Evolutionary conservation across 495 filamentous ascomycete species (phyloP), one percentile per base, ranked within the genome.

Genomic region (Penicillium robsamsonii): DNA sequence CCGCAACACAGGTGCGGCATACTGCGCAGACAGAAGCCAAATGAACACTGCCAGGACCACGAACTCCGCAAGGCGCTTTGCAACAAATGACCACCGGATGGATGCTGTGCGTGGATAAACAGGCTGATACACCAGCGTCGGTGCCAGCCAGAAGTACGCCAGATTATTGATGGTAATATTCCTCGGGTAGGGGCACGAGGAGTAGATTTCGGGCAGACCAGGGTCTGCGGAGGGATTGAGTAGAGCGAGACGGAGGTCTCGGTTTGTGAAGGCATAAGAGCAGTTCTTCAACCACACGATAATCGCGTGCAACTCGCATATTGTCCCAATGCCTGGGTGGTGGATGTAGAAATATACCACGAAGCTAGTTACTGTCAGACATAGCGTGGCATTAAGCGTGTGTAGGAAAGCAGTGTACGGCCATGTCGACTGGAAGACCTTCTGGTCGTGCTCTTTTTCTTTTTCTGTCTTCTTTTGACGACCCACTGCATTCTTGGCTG

Each of bases 221-320:
- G 82, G 80, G 3, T 78, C 68, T 1, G 66, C 64, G 4, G 74
- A 68, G 5, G 89, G 87, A 60, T 89, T 84, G 27, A 96, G 81
- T 64, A 88, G 86, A 24, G 92, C 91, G 57, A 93, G 88, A 9
- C 94, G 88, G 35, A 98, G 85, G 68, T 98, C 94, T 50, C 94
- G 87, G 72, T 97, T 97, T 12, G 94, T 96, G 66, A 97, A 87
- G 20, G 94, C 94, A 64, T 97, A 98, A 0, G 92, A 97, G 62
- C 90, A 87, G 37, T 87, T 91, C 75, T 98, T 98, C 57, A 98
- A 80, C 85, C 91, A 96, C 41, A 96, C 91, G 33, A 98, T 92
- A 65, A 97, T 86, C 40, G 93, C 91, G 68, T 98, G 94, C 29
- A 96, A 72, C 65, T 97, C 86, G 56, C 88, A 91, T 38, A 96